Conservation (phyloP, 2,329 filamentous ascomycete species). For the Fusarium bulbicola region DNA sequence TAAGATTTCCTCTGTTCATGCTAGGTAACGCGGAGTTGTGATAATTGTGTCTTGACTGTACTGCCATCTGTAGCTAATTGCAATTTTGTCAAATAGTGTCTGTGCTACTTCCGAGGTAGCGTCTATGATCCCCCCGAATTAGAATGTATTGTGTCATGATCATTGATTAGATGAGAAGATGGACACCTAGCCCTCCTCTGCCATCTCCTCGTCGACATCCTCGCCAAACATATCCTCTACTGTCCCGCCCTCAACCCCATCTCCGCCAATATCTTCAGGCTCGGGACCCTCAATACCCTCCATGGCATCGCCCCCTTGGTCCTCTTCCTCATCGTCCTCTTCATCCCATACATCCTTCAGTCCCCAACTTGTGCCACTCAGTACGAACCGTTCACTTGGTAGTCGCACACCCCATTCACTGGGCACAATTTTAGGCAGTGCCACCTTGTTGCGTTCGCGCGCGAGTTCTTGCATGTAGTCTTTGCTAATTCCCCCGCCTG, state of each 20-base stretch:
- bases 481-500: slow-evolving; percentile 68
- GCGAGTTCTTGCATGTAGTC: slow-evolving; percentile 83
- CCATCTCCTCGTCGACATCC: slow-evolving; percentile 67
- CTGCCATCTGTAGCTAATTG: neutral
- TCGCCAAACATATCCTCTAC: slow-evolving; percentile 65
- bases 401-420: slow-evolving; percentile 75
- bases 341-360: slow-evolving; percentile 67
- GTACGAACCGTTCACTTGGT: slow-evolving; percentile 73
- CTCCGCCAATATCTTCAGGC: slow-evolving; percentile 55
- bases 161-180: slow-evolving; percentile 2
- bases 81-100: neutral
- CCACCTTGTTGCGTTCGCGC: slow-evolving; percentile 72
- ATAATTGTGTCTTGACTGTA: slow-evolving; percentile 37
- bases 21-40: slow-evolving; percentile 46
- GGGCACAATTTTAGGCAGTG: slow-evolving; percentile 68
- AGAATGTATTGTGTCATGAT: neutral
- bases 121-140: neutral
- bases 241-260: slow-evolving; percentile 59
- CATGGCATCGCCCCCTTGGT: slow-evolving; percentile 57
- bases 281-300: slow-evolving; percentile 56
- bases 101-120: neutral
- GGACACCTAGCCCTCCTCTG: slow-evolving; percentile 48
- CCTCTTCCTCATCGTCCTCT: slow-evolving; percentile 55
- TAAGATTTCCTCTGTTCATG: slow-evolving; percentile 57
- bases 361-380: slow-evolving; percentile 73